phyloP scores from a whole-genome alignment of 1,284 basidiomycete genomes.

The Trichosporon asahii region DNA sequence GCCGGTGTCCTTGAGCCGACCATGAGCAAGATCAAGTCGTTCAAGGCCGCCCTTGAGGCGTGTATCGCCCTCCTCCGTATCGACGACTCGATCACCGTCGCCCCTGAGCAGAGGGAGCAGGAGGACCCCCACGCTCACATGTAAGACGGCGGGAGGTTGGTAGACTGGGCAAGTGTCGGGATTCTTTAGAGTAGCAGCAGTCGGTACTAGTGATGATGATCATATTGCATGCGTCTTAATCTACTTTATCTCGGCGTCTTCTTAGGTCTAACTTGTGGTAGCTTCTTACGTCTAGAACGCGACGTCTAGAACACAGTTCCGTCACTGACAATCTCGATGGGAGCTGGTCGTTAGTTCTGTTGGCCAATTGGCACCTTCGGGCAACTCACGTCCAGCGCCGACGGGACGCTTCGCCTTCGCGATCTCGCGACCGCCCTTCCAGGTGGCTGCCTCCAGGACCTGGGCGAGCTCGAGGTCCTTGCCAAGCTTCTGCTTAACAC shows the following conservation, averaged over 20 bases:
- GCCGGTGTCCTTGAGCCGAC: conserved; percentile 96
- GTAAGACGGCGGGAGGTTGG: conserved; percentile 32
- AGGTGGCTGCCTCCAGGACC: conserved; percentile 87
- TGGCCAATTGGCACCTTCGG: too few relatives aligned
- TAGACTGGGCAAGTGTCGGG: not conserved
- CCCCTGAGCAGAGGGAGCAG: conserved; percentile 68
- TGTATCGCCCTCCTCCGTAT: conserved; percentile 92
- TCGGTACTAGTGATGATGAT: conserved; percentile 2
- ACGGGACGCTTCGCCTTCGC: conserved; percentile 73
- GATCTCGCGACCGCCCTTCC: conserved; percentile 91
- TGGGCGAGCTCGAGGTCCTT: conserved; percentile 66
- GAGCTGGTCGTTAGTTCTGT: conserved; percentile 24
- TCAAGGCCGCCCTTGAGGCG: conserved; percentile 96
- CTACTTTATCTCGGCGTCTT: not conserved
- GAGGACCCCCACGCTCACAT: conserved; percentile 61
- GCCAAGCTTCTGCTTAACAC: conserved; percentile 63
- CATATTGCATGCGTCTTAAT: conserved; percentile 10
- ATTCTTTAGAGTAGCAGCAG: not conserved
- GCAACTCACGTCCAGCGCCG: conserved; percentile 57
- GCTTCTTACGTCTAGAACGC: conserved; percentile 2
- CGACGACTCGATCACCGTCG: conserved; percentile 64
- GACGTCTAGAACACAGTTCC: conserved; percentile 42
- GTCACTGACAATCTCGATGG: conserved; percentile 40
- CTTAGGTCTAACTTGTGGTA: not conserved
- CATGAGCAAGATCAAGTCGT: conserved; percentile 90